Percentiles rank a stretch among this genome's conserved stretches.
Evolutionary conservation across 2,329 filamentous ascomycete genomes (phyloP).

Genomic region (Diplodia intermedia): DNA sequence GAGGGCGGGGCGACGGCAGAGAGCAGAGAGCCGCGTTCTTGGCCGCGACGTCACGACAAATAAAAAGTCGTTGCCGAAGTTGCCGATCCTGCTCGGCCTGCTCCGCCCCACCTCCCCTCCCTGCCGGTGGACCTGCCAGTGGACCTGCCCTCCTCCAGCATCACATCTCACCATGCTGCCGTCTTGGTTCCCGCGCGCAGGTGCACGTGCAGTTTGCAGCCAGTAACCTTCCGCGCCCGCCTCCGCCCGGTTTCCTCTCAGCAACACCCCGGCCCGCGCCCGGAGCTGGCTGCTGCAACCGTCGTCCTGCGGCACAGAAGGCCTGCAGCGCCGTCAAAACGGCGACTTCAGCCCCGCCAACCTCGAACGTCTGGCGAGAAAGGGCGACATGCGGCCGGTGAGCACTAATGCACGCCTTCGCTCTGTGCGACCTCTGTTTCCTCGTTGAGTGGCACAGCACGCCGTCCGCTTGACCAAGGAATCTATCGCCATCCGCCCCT

Average conservation of each 20-base stretch:
- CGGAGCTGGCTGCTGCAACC: slow-evolving; percentile 22
- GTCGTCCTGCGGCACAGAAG: not conserved
- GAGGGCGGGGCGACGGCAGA: not conserved
- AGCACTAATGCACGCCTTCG: slow-evolving; percentile 20
- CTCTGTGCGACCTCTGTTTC: not conserved
- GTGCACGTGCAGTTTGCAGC: not conserved
- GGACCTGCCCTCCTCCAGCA: not conserved
- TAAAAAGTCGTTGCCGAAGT: slow-evolving; percentile 1
- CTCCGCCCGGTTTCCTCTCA: not conserved
- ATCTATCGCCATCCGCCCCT: not conserved
- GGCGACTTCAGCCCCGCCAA: slow-evolving; percentile 4
- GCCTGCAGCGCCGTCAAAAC: slow-evolving; percentile 7
- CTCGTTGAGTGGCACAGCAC: not conserved
- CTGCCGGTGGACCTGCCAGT: not conserved
- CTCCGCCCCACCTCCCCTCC: not conserved
- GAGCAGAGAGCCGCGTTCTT: not conserved
- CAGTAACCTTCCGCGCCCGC: not conserved
- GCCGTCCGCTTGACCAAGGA: not conserved
- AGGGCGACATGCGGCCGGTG: slow-evolving; percentile 31
- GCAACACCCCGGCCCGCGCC: not conserved
- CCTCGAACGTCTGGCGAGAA: slow-evolving; percentile 27
- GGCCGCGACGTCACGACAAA: slow-evolving; percentile 9
- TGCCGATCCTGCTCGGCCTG: not conserved
- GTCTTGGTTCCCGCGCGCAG: not conserved
- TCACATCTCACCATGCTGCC: not conserved